Percentiles rank a stretch among this genome's conserved stretches.
These are phyloP conservation scores for Alloascoidea hylecoeti DNA, from an alignment of 805 yeast species.

Conservation along the genomic window DNA sequence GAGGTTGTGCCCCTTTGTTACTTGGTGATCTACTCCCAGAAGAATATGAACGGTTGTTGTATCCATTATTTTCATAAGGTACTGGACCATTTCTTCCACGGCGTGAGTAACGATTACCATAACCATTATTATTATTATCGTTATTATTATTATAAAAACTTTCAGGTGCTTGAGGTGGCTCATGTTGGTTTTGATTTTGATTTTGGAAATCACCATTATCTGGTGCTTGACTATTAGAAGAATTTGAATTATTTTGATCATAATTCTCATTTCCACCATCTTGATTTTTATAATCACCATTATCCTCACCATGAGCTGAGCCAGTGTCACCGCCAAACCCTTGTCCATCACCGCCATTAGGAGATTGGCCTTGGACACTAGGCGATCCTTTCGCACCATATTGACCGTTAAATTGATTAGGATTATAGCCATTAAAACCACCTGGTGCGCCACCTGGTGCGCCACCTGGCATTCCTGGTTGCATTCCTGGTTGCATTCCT, in stretches of 20 bases:
- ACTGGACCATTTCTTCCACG: conserved; percentile 3
- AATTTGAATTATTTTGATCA: conserved; percentile 3
- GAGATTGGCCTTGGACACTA: conserved; percentile 7
- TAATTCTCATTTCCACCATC: conserved; percentile 4
- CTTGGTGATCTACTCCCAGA: conserved; percentile 4
- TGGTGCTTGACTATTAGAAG: conserved; percentile 3
- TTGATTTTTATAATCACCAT: conserved; percentile 6
- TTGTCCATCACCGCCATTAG: conserved; percentile 3
- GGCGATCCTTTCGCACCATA: conserved; percentile 10
- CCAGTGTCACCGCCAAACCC: conserved; percentile 1
- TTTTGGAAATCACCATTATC: conserved; percentile 2
- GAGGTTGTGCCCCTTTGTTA: conserved; percentile 8
- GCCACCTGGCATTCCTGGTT: conserved; percentile 7
- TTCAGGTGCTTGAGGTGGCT: conserved; percentile 1
- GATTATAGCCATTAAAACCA: conserved; percentile 4
- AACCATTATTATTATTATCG: conserved; percentile 3
- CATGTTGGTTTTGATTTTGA: conserved; percentile 2
- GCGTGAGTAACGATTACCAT: conserved; percentile 2
- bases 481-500: background rate
- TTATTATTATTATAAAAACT: conserved; percentile 2
- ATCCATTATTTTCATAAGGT: conserved; percentile 4
- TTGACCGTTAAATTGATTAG: conserved; percentile 10
- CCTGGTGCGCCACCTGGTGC: conserved; percentile 6
- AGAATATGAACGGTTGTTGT: conserved; percentile 3
- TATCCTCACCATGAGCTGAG: conserved; percentile 3